Percentiles rank a stretch among this genome's conserved stretches.
phyloP scores from a whole-genome alignment of 1,284 basidiomycete species.

The Austropuccinia psidii region DNA sequence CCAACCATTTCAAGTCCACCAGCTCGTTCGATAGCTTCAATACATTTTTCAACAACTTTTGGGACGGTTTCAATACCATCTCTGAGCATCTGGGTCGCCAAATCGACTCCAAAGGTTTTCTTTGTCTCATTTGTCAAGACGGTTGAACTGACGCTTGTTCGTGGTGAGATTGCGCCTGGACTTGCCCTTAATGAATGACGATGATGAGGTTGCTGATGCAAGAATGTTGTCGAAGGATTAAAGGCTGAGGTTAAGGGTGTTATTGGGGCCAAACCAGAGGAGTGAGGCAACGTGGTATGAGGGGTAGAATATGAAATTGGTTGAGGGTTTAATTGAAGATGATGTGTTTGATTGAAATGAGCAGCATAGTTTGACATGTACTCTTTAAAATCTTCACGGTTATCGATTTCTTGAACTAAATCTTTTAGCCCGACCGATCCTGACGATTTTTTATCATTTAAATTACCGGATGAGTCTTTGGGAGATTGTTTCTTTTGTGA shows the following conservation, averaged over 20 bases:
- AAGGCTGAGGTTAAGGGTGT: conserved; percentile 6
- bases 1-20: conserved; percentile 73
- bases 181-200: background rate
- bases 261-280: conserved; percentile 36
- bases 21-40: conserved; percentile 79
- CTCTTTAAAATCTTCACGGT: conserved; percentile 83
- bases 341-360: conserved; percentile 36
- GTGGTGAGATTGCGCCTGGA: conserved; percentile 7
- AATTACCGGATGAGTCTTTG: conserved; percentile 46
- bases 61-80: conserved; percentile 86
- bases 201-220: conserved; percentile 7
- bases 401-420: conserved; percentile 84
- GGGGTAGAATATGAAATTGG: conserved; percentile 2
- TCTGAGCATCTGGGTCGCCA: conserved; percentile 74
- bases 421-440: conserved; percentile 73
- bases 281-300: conserved; percentile 37
- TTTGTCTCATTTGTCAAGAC: conserved; percentile 41
- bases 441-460: background rate
- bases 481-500: conserved; percentile 53
- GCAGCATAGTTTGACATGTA: conserved; percentile 95
- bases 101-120: conserved; percentile 80
- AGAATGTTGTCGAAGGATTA: background rate
- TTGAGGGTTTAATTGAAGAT: conserved; percentile 8
- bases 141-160: background rate
- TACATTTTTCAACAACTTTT: conserved; percentile 77